Base-by-base conservation (phyloP, 1,284 basidiomycete species). In the Marasmius sp. region DNA sequence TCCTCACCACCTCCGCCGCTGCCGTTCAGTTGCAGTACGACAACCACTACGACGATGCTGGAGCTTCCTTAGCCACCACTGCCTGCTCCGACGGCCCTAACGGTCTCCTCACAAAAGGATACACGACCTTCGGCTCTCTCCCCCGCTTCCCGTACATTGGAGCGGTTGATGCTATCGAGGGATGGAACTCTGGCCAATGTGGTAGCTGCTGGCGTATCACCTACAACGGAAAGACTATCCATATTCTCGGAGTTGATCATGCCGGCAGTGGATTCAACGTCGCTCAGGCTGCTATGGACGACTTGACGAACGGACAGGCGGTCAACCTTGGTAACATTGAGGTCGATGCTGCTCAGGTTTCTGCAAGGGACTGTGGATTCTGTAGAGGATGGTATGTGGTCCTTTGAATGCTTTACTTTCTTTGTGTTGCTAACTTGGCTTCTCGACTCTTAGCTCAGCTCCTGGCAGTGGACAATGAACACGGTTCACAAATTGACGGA, bases 101-200 rank as follows among this genome's bases (percentile, higher is more conserved):
- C 66, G 81, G 80, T 12, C 77, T 86, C 58, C 37, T 76, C 43
- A 77, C 73, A 60, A 74, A 75, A 39, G 77, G 77, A 6, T 85
- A 72, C 70, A 73, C 70, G 36, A 84, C 78, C 38, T 80, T 85
- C 67, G 75, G 75, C 6, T 74, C 74, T 16, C 73, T 86, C 48
- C 81, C 81, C 33, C 70, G 59, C 37, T 86, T 80, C 72, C 84
- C 84, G 27, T 70, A 77, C 65, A 70, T 86, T 64, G 84, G 82
- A 12, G 83, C 79, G 16, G 76, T 74, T 9, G 67, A 67, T 36
- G 75, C 74, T 27, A 70, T 85, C 51, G 66, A 63, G 10, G 76
- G 76, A 2, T 83, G 75, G 74, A 75, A 77, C 70, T 78, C 77
- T 6, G 49, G 67, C 18, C 64, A 68, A 45, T 83, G 81, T 68